Base-by-base conservation (phyloP, 768 basidiomycete genomes). In the Kockovaella imperatae region DNA sequence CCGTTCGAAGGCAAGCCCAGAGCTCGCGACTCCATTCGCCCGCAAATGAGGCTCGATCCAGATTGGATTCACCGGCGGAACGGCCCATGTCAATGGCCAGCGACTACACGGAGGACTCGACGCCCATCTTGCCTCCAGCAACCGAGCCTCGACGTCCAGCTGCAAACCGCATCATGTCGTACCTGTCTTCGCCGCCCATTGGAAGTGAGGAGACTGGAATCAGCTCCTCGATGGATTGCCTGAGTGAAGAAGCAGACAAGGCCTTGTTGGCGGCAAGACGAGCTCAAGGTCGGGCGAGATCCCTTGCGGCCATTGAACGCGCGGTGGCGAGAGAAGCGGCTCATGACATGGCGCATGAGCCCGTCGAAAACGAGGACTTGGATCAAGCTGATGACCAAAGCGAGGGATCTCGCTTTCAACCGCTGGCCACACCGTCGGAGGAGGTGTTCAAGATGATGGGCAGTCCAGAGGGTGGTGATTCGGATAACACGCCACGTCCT, bases 1-100 rank as follows among this genome's bases (percentile, higher is more conserved):
- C 21, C 31, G 6, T 15, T 15, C 40, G 40, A 15, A 17, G 40
- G 24, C 34, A 54, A 52, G 62, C 64, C 0, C 54, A 53, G n/a
- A 56, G 53, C 11, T 63, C 64, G 5, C 63, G 61, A 5, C 42
- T 67, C 8, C 61, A 67, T 45, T 54, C 63, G 38, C 61, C 63
- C 43, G 53, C 59, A 4, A 35, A 63, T 3, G 40, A 63, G 0
- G 48, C 54, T 24, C 57, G 56, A 11, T 61, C 61, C 18, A 47
- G 61, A 26, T 51, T 45, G 2, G 23, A 59, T 3, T 61, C 64
- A 2, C 53, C 53, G 32, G 60, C 57, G 3, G 41, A 50, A 48
- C 38, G 62, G 25, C 63, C 59, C 2, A 18, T 61, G 13, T 61
- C 59, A 17, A 40, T 59, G 28, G 55, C 53, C 8, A 62, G 60